These are phyloP conservation scores for Stephania cephalantha DNA, from an alignment of 164 flowering plant species.

Conservation along the genomic window DNA sequence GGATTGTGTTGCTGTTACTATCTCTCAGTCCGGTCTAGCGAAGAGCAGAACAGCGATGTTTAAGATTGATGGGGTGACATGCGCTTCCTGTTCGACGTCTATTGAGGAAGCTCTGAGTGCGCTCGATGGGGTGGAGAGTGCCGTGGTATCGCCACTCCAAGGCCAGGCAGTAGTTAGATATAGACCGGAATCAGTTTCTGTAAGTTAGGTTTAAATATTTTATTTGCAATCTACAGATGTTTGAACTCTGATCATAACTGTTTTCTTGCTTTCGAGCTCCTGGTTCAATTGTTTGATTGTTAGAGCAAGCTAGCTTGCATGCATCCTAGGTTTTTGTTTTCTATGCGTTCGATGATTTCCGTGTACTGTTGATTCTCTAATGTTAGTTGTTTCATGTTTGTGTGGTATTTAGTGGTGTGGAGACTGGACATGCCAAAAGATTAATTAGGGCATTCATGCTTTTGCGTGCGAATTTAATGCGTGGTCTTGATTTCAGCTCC, in stretches of 20 bases:
- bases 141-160: slow-evolving; percentile 60
- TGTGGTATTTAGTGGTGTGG: no score
- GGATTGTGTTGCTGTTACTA: slow-evolving; percentile 26
- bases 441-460: no score
- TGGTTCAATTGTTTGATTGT: no score
- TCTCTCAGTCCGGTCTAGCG: slow-evolving; percentile 19
- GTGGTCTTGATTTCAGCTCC: no score
- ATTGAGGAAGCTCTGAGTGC: slow-evolving; percentile 56
- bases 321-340: not conserved
- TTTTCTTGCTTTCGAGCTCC: not conserved
- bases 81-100: slow-evolving; percentile 65
- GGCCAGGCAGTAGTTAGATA: slow-evolving; percentile 68
- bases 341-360: no score
- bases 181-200: slow-evolving; percentile 44
- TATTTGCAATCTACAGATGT: not conserved
- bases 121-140: slow-evolving; percentile 54
- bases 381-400: no score
- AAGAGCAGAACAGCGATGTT: slow-evolving; percentile 40
- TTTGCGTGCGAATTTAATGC: no score
- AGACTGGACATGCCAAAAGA: no score
- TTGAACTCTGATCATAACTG: not conserved
- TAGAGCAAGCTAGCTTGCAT: no score
- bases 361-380: no score
- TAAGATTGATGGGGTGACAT: slow-evolving; percentile 47
- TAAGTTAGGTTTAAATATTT: slow-evolving; percentile 29